phyloP scores from a whole-genome alignment of 2,329 filamentous ascomycete genomes.

The Colletotrichum ledebouriae region DNA sequence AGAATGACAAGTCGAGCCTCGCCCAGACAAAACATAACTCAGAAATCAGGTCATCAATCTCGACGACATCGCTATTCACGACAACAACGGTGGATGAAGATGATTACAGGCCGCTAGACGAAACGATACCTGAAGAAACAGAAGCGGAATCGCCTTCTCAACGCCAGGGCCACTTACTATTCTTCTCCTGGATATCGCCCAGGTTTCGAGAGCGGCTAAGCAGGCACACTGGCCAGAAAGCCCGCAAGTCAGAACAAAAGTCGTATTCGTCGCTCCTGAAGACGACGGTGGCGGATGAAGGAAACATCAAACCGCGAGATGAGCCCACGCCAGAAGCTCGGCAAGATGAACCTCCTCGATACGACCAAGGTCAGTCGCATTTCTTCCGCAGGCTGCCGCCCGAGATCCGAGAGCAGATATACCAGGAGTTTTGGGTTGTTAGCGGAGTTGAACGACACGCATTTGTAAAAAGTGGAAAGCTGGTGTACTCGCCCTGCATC shows the following conservation, averaged over 20 bases:
- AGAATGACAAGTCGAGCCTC: background rate
- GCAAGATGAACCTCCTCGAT: background rate
- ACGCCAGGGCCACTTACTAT: background rate
- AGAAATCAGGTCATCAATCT: conserved; percentile 3
- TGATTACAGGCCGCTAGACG: background rate
- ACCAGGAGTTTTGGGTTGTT: conserved; percentile 28
- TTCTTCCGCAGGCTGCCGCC: conserved; percentile 35
- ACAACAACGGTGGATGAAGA: background rate
- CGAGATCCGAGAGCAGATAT: conserved; percentile 41
- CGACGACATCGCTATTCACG: background rate
- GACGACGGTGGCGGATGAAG: too few relatives aligned
- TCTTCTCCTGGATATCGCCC: too few relatives aligned
- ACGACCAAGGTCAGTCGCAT: conserved; percentile 24
- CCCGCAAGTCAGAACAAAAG: too few relatives aligned
- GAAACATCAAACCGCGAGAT: too few relatives aligned
- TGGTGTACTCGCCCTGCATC: conserved; percentile 33
- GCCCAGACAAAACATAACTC: background rate
- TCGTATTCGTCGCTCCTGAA: background rate
- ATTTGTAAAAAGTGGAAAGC: conserved; percentile 13
- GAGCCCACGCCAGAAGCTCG: too few relatives aligned
- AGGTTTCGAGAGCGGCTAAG: too few relatives aligned
- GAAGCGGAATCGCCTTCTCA: background rate
- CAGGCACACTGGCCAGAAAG: too few relatives aligned
- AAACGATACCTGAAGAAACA: background rate
- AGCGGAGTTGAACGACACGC: conserved; percentile 34